Conservation (phyloP, 1,139 yeast species). For the Pichia sp. region DNA sequence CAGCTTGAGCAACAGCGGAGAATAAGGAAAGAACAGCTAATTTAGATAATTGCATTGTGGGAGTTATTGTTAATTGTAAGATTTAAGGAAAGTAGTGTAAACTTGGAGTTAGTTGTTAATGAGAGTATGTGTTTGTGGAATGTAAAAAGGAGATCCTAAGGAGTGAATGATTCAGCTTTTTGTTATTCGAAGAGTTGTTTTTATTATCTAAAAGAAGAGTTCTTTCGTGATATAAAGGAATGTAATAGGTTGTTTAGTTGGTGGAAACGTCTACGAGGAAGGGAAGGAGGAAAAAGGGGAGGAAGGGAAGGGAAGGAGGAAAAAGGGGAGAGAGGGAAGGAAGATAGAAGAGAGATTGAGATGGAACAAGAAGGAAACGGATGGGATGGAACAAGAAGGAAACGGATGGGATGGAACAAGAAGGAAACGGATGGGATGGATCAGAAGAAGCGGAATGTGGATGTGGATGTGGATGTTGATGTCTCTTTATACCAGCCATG, state of each 20-base stretch:
- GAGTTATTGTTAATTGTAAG: neutral
- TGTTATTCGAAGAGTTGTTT: no score
- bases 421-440: no score
- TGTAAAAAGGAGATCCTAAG: neutral
- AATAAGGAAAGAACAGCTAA: constrained; percentile 17
- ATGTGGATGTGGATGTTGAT: no score
- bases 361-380: neutral
- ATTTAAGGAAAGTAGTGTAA: neutral
- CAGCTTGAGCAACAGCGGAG: constrained; percentile 20
- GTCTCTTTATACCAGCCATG: no score
- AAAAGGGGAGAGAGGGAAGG: neutral
- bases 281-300: constrained; percentile 1
- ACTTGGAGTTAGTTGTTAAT: neutral
- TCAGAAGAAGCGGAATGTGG: no score
- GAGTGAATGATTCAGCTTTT: neutral
- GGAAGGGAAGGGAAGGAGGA: neutral
- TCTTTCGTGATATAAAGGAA: neutral
- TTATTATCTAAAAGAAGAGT: no score
- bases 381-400: no score
- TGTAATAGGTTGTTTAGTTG: neutral
- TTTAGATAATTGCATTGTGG: constrained; percentile 17
- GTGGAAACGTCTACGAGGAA: neutral
- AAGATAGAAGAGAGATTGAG: neutral
- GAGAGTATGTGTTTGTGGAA: neutral
- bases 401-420: no score